Evolutionary conservation across 176 grass and related monocot species (phyloP), one percentile per base, ranked within the genome.

Genomic region (Dendrocalamus sinicus): DNA sequence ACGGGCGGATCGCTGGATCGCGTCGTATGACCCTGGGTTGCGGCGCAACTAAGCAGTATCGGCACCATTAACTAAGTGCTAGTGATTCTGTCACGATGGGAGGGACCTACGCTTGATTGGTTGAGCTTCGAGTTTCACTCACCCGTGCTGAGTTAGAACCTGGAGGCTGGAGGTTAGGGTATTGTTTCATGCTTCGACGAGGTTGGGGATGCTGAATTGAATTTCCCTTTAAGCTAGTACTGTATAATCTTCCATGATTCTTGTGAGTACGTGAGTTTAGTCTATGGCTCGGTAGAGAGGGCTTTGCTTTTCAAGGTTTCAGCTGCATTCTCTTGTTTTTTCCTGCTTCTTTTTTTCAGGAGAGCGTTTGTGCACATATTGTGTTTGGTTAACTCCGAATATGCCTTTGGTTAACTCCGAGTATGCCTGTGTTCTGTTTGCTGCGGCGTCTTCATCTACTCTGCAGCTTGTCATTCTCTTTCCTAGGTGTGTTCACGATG

Each of bases 121-220:
- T 53, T 57, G 58, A 79, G 55, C 81, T 84, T 67, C 14, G 50
- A 26, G 44, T 37, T 59, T 46, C 11, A 15, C 9, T 54, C 30
- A 23, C 22, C 40, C 43, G 11, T 8, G 24, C 19, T 26, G n/a
- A 46, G n/a, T 12, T 55, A 8, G 53, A 86, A 11, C 32, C 76
- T 19, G 26, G 57, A 22, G 43, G 14, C 40, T 67, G 73, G 7
- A 22, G 61, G 50, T 2, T 78, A 79, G 15, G 59, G 4, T 48
- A 30, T 58, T 39, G 48, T 54, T 72, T 82, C 65, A 55, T 65
- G 59, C 14, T 57, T 67, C 12, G 37, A 47, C 12, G 11, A 47
- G 20, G 23, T 60, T 79, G 67, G 26, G 47, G n/a, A 65, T 74
- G 53, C 85, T 69, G 73, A 44, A 59, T 17, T 44, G 50, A 35